Evolutionary conservation across 495 filamentous ascomycete species (phyloP), one percentile per base, ranked within the genome.

Genomic region (Aspergillus wentii): DNA sequence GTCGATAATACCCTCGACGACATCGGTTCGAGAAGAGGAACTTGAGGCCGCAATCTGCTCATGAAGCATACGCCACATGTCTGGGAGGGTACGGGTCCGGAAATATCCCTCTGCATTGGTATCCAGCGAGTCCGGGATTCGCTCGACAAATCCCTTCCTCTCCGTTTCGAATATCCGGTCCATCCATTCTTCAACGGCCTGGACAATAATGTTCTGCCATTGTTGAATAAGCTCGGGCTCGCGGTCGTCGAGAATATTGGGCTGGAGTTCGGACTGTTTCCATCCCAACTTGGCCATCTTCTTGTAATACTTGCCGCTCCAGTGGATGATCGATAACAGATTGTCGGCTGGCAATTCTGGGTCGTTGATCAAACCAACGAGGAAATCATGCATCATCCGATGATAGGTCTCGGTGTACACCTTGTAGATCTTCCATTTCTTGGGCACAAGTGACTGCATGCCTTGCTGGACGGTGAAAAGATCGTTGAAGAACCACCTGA

Each of bases 401-500:
- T 97, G 92, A 53, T 96, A 99, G 41, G 94, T 89, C 44, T 83
- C 75, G 19, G 79, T 78, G 59, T 94, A 96, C 13, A 86, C 94
- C 55, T 81, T 78, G 66, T 90, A 89, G 33, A 97, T 94, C 63
- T 85, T 91, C 92, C 92, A 99, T 52, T 94, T 95, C 64, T 92
- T 94, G 17, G 92, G 92, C 74, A 95, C 87, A 35, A 99, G 66
- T 23, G 72, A 72, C 32, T 83, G 76, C 82, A 99, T 94, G 48
- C 92, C 90, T 33, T 89, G 69, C 66, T 88, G 83, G 40, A 95
- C 90, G 1, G 86, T 85, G 56, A 86, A 90, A 1, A 99, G 76
- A 53, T 99, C 91, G 61, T 95, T 94, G 73, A 97, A 99, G 62
- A 80, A 97, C 92, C 94, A 99, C 41, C 78, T 78, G 61, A 95